Evolutionary conservation across 2,329 filamentous ascomycete genomes (phyloP), one percentile per base, ranked within the genome.

Genomic region (Colletotrichum spaethianum): DNA sequence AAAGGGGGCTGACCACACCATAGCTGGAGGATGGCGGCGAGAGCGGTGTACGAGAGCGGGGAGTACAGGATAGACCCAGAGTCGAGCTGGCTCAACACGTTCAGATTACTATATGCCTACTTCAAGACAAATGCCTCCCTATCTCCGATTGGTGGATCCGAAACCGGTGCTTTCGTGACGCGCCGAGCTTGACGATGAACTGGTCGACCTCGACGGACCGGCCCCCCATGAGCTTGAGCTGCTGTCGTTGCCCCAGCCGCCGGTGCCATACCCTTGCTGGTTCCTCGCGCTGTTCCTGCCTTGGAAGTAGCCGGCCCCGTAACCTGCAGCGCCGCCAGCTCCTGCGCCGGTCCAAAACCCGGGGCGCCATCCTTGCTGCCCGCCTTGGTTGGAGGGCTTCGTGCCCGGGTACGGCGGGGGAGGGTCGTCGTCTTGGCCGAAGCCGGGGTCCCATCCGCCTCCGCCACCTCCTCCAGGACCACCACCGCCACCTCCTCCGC

Each of bases 281-380:
- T 73, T 75, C 74, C 69, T 69, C 36, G 44, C 67, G 74, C 75
- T 77, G 75, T 74, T 80, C 78, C 76, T 68, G 62, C 74, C 74
- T 33, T 73, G 62, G 52, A 61, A 72, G 52, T 82, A 87, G 0
- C 90, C 90, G 7, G 91, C 91, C 70, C 88, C 79, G 77, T 94
- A 94, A 1, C 86, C 91, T 3, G 92, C 93, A 1, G 93, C 92
- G 6, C 91, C 92, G 55, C 93, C 93, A 20, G 88, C 88, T 0
- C 89, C 86, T n/a, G 89, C 82, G 26, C 93, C 93, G 23, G 85
- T 88, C 93, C 93, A 95, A 82, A 95, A 94, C 1, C 93, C 93
- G 6, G 93, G 93, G 61, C 87, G 86, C 92, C 92, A 94, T 1
- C 86, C 85, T 73, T 88, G 81, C 70, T 82, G 79, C 26, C 48